Conservation (phyloP, 1,284 basidiomycete genomes). For the Ganoderma multipileum region DNA sequence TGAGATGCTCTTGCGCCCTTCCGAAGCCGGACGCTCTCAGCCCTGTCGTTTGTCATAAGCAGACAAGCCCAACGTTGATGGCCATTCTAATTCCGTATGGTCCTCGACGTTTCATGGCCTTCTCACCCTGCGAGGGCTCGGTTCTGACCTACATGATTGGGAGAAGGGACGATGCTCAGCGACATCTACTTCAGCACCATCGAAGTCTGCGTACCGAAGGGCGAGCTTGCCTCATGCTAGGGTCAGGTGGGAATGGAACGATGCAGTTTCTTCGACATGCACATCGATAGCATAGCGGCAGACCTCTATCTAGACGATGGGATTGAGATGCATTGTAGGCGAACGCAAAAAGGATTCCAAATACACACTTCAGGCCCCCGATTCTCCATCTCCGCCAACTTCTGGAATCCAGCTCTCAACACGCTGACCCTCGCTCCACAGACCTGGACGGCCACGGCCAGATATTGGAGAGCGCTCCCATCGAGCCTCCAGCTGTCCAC, state of each 20-base stretch:
- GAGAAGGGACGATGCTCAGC: neutral
- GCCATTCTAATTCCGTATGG: neutral
- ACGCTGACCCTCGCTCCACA: conserved; percentile 58
- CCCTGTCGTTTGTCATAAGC: conserved; percentile 28
- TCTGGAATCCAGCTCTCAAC: conserved; percentile 40
- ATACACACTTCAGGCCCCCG: neutral
- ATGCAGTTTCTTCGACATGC: neutral
- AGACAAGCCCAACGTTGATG: neutral
- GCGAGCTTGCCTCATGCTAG: neutral
- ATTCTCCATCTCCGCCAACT: neutral
- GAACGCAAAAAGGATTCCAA: neutral
- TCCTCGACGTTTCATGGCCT: conserved; percentile 21
- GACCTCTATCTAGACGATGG: neutral
- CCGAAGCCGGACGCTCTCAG: conserved; percentile 25
- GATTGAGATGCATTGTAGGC: neutral
- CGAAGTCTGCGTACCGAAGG: neutral
- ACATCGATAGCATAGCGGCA: neutral
- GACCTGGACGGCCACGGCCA: conserved; percentile 52
- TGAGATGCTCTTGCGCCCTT: neutral
- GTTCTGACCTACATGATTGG: neutral
- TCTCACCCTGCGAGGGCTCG: conserved; percentile 23
- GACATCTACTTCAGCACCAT: neutral
- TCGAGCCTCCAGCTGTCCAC: conserved; percentile 64
- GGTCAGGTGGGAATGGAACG: neutral
- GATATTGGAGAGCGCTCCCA: conserved; percentile 56